These are phyloP conservation scores for Exsudoporus frostii DNA, from an alignment of 768 basidiomycete species.

Conservation along the genomic window DNA sequence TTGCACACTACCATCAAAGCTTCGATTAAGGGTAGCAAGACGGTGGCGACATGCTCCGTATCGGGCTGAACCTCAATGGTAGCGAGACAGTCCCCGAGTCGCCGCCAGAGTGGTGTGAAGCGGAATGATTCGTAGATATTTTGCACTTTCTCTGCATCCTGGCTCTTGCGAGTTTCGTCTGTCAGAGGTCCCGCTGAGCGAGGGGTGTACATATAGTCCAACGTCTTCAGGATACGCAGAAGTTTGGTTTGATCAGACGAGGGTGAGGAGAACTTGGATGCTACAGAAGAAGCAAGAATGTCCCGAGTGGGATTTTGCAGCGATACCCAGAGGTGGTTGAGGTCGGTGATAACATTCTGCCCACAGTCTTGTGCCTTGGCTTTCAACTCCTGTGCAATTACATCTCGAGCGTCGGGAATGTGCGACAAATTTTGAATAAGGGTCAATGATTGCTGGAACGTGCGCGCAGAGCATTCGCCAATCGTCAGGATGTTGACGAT, in stretches of 20 bases:
- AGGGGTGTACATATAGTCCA: constrained; percentile 93
- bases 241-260: constrained; percentile 97
- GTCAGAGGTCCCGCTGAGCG: constrained; percentile 41
- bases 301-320: constrained; percentile 56
- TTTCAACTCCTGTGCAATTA: constrained; percentile 85
- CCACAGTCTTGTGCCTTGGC: constrained; percentile 87
- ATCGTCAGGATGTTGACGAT: constrained; percentile 97
- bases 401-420: constrained; percentile 84
- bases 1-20: constrained; percentile 98
- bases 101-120: constrained; percentile 84
- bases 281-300: constrained; percentile 60
- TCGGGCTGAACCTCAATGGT: constrained; percentile 78
- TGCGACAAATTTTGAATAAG: constrained; percentile 91
- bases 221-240: constrained; percentile 90
- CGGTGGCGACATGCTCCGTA: constrained; percentile 85
- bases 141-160: constrained; percentile 79
- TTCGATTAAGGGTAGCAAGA: constrained; percentile 92
- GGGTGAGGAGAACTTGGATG: constrained; percentile 89
- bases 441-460: constrained; percentile 91
- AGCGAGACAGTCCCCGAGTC: constrained; percentile 84
- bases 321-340: constrained; percentile 69
- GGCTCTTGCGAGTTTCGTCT: constrained; percentile 37
- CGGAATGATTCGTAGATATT: constrained; percentile 89
- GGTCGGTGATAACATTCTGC: constrained; percentile 64
- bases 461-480: constrained; percentile 93